These are phyloP conservation scores for Xylaria sp. DNA, from an alignment of 2,329 filamentous ascomycete genomes.

Conservation along the genomic window DNA sequence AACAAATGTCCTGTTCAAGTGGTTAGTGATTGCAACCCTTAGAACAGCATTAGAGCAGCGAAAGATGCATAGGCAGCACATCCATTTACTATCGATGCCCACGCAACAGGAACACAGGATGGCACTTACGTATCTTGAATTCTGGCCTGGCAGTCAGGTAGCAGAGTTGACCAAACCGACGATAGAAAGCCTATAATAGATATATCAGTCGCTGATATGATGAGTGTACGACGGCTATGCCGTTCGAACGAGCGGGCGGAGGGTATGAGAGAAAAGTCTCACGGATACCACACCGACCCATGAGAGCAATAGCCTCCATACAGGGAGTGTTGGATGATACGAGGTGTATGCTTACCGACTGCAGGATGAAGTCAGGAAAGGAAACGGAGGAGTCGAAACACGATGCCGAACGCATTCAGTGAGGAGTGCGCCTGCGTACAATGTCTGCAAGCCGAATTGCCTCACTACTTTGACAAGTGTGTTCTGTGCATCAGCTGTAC, in stretches of 20 bases:
- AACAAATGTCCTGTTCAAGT: background rate
- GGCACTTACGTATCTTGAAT: slow-evolving; percentile 7
- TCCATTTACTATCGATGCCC: background rate
- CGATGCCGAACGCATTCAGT: background rate
- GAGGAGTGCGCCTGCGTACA: background rate
- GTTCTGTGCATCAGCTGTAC: background rate
- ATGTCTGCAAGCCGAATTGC: background rate
- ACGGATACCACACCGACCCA: background rate
- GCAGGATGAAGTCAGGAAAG: background rate
- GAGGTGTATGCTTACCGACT: slow-evolving; percentile 19
- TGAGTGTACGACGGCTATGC: background rate
- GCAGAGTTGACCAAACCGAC: background rate
- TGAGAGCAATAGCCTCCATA: background rate
- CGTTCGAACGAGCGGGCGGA: background rate
- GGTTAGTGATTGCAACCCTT: background rate
- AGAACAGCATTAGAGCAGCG: background rate
- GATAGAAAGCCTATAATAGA: background rate
- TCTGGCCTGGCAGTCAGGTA: too few relatives aligned
- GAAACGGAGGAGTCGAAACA: background rate
- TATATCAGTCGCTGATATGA: slow-evolving; percentile 8
- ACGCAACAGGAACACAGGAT: background rate
- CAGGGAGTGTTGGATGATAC: background rate
- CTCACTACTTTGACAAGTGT: background rate
- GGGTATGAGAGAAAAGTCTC: background rate
- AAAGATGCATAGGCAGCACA: background rate